phyloP scores from a whole-genome alignment of 2,329 filamentous ascomycete genomes.

The Grosmannia penicillata region DNA sequence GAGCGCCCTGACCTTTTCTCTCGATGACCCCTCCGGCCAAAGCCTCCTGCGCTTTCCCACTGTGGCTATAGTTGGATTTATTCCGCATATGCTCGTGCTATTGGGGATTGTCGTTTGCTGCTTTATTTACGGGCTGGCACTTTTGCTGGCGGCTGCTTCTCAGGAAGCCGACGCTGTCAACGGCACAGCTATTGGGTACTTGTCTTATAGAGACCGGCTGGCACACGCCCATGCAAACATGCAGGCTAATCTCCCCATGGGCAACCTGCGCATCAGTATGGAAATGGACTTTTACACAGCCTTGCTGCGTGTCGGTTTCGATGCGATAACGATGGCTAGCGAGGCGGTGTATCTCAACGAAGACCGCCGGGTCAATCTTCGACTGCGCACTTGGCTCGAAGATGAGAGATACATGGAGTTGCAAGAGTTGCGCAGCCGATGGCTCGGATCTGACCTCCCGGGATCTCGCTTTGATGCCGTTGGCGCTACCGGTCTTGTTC shows the following conservation, averaged over 20 bases:
- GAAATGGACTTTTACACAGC: slow-evolving; percentile 95
- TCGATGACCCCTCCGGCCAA: slow-evolving; percentile 43
- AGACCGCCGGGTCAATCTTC: slow-evolving; percentile 57
- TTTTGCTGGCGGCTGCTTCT: slow-evolving; percentile 55
- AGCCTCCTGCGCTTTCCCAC: slow-evolving; percentile 79
- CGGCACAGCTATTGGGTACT: not conserved
- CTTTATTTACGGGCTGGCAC: slow-evolving; percentile 61
- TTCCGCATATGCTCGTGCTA: slow-evolving; percentile 82
- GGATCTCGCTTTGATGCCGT: slow-evolving; percentile 35
- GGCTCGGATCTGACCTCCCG: slow-evolving; percentile 29
- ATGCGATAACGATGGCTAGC: slow-evolving; percentile 79
- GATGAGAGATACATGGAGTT: slow-evolving; percentile 71
- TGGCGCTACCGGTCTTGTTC: slow-evolving; percentile 39
- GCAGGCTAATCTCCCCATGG: slow-evolving; percentile 79
- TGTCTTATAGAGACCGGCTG: slow-evolving; percentile 45
- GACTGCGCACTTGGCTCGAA: slow-evolving; percentile 78
- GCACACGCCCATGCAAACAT: slow-evolving; percentile 68
- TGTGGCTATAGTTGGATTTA: slow-evolving; percentile 86
- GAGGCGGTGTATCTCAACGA: slow-evolving; percentile 95
- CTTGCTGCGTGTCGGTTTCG: slow-evolving; percentile 73
- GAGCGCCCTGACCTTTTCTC: slow-evolving; percentile 50
- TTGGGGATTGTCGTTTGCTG: slow-evolving; percentile 63
- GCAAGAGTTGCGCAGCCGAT: slow-evolving; percentile 41
- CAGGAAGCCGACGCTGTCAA: slow-evolving; percentile 9
- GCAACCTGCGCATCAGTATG: slow-evolving; percentile 64